Base-by-base conservation (phyloP, 1,284 basidiomycete species). In the Cronartium ribicola region DNA sequence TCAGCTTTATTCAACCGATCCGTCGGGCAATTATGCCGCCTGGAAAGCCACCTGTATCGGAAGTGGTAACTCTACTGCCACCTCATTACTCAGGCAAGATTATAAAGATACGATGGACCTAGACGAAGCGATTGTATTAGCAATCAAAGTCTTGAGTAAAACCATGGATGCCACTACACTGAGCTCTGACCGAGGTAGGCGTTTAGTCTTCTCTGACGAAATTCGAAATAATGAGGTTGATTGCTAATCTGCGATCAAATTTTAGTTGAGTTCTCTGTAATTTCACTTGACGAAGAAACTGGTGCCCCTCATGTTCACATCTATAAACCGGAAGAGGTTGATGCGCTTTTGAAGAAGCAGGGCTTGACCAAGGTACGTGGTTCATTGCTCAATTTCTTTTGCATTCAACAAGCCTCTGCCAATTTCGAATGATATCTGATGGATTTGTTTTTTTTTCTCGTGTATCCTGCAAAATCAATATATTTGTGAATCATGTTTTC, bases 21-120 rank as follows among this genome's bases (percentile, higher is more conserved):
- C 96, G 2, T 96, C 93, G 62, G 95, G 95, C 13, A 98, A 98
- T 84, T 98, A 98, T 83, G 92, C 90, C 0, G 95, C 96, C 13
- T 98, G 95, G 96, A 98, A 98, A 83, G 95, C 95, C 62, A 97
- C 94, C 5, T 97, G 93, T 81, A 93, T 98, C 78, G 95, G 95
- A 41, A 91, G 92, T 55, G 98, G 98, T 84, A 97, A 92, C 81
- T 92, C 94, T 40, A 96, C 91, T 4, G 94, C 91, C 46, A 92
- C 94, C 80, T 92, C 90, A 79, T 84, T 98, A 79, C 84, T 99
- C 77, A 95, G 98, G 85, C 95, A 99, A 83, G 96, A 99, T 82
- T 98, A 98, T 84, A 96, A 97, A 83, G 95, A 98, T 78, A 92
- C 94, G 76, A 89, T 98, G 75, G 84, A 86, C 17, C 85, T 96